Percentiles rank a stretch among this genome's conserved stretches.
These are phyloP conservation scores for Pezicula radicicola DNA, from an alignment of 2,329 filamentous ascomycete genomes.

Conservation along the genomic window DNA sequence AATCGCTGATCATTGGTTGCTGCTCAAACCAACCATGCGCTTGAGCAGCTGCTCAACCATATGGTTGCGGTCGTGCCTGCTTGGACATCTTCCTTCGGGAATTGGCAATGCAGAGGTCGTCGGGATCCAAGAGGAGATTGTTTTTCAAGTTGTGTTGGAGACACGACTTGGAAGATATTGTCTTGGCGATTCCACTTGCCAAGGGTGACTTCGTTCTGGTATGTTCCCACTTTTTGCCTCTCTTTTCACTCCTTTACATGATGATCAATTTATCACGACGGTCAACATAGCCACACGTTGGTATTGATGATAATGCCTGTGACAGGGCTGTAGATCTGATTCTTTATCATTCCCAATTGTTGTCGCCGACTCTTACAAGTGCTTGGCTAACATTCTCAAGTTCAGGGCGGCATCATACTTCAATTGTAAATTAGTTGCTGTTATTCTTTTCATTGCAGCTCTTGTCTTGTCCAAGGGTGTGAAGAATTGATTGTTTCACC, in stretches of 20 bases:
- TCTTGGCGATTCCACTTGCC: background rate
- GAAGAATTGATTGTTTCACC: no score
- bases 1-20: no score
- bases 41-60: background rate
- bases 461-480: no score
- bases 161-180: background rate
- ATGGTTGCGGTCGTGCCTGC: background rate
- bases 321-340: slow-evolving; percentile 58
- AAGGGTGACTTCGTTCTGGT: slow-evolving; percentile 2
- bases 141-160: no score
- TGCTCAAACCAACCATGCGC: slow-evolving; percentile 4
- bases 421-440: no score
- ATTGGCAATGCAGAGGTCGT: background rate
- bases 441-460: no score
- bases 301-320: slow-evolving; percentile 79
- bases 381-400: background rate
- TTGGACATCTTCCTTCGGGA: background rate
- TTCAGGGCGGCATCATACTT: background rate
- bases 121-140: no score
- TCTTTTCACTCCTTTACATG: slow-evolving; percentile 42
- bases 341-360: slow-evolving; percentile 5
- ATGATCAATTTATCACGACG: slow-evolving; percentile 82
- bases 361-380: background rate
- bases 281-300: slow-evolving; percentile 73
- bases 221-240: slow-evolving; percentile 4